phyloP scores from a whole-genome alignment of 2,329 filamentous ascomycete genomes.

The Zasmidium cellare region DNA sequence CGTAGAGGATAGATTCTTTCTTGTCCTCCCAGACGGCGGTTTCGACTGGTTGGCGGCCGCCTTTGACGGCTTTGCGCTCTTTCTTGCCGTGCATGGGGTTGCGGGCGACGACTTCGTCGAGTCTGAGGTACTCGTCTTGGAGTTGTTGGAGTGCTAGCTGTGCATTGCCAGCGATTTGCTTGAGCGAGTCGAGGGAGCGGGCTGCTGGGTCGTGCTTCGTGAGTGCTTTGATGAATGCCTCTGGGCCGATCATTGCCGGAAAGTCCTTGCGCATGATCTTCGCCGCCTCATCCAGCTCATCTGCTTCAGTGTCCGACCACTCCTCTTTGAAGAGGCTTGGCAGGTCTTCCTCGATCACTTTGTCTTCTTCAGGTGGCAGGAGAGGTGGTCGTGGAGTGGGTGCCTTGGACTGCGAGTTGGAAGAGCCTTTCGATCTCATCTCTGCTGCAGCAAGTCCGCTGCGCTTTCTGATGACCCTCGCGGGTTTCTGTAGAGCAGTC shows the following conservation, averaged over 20 bases:
- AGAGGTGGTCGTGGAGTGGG: conserved; percentile 34
- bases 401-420: conserved; percentile 25
- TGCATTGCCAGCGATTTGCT: conserved; percentile 56
- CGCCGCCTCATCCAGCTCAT: conserved; percentile 39
- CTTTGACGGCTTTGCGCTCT: conserved; percentile 53
- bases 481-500: conserved; percentile 5
- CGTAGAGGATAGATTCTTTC: conserved; percentile 62
- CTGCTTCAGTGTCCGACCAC: conserved; percentile 20
- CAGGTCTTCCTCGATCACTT: conserved; percentile 31
- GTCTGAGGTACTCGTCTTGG: conserved; percentile 60
- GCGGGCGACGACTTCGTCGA: conserved; percentile 55
- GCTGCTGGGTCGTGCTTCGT: conserved; percentile 43
- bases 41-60: conserved; percentile 47
- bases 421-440: conserved; percentile 17
- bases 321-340: conserved; percentile 28
- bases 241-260: conserved; percentile 43
- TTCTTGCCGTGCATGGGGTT: conserved; percentile 45
- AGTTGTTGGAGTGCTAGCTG: conserved; percentile 54
- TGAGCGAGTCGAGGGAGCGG: conserved; percentile 55
- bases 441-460: conserved; percentile 8
- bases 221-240: conserved; percentile 43
- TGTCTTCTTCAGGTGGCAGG: conserved; percentile 34
- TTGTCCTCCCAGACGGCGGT: conserved; percentile 57
- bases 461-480: conserved; percentile 13
- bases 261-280: conserved; percentile 43